Evolutionary conservation across 495 filamentous ascomycete species (phyloP).

Genomic region (Penicillium herquei): DNA sequence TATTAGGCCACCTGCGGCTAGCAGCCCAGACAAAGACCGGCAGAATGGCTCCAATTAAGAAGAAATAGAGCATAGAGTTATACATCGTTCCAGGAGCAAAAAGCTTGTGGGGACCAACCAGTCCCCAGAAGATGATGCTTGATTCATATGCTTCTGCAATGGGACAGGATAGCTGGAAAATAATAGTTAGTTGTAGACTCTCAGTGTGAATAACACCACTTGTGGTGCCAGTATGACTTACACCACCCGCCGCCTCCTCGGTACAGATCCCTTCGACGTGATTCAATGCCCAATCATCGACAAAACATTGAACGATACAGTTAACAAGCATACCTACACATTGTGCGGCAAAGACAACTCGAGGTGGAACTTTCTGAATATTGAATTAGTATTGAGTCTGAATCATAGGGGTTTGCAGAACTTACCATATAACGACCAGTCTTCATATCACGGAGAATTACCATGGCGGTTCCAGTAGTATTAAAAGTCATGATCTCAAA

Average conservation of each 20-base stretch:
- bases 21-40: constrained; percentile 47
- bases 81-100: constrained; percentile 52
- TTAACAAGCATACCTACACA: constrained; percentile 15
- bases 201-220: no score
- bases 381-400: constrained; percentile 46
- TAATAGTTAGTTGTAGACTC: no score
- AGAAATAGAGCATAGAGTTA: constrained; percentile 47
- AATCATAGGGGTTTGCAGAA: constrained; percentile 27
- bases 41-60: constrained; percentile 45
- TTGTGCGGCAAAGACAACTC: constrained; percentile 57
- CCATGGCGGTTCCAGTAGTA: constrained; percentile 55
- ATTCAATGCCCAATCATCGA: constrained; percentile 55
- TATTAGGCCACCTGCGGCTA: constrained; percentile 41
- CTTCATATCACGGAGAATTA: constrained; percentile 54
- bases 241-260: no score
- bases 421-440: constrained; percentile 24
- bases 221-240: no score
- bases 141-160: constrained; percentile 37
- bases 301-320: background rate
- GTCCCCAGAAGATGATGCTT: constrained; percentile 54
- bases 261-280: constrained; percentile 52
- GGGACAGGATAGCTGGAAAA: no score
- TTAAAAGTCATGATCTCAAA: constrained; percentile 62
- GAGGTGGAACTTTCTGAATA: constrained; percentile 67
- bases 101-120: constrained; percentile 51